Base-by-base conservation (phyloP, 2,329 filamentous ascomycete genomes). In the Sordariomycetes sp. region DNA sequence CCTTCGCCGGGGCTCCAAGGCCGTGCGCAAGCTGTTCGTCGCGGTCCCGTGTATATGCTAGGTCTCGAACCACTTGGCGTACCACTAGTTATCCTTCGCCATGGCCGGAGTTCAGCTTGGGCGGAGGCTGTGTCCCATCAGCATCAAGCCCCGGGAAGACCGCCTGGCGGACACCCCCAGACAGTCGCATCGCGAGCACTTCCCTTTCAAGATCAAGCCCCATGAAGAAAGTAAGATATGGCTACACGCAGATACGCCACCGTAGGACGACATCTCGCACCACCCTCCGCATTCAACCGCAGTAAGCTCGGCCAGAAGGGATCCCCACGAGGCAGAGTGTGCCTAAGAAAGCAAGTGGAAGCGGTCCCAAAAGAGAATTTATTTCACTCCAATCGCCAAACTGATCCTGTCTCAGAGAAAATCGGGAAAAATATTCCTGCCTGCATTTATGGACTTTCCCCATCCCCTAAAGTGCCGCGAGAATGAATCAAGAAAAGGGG, bases 401-500 rank as follows among this genome's bases (percentile, higher is more conserved):
- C 57, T 59, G 57, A 55, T 52, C 46, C 46, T 50, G 46, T 50
- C 46, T 50, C 53, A 59, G 54, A 51, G 32, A 40, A 53, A 53
- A 54, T 37, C 22, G 22, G 32, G 14, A 7, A 40, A 40, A 20
- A 14, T 20, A 57, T 59, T 63, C 65, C 64, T 67, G 66, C 64
- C 65, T 64, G 64, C 64, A 65, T 68, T 65, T 66, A 65, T 66
- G 64, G 57, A 66, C 62, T 63, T 64, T 61, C 64, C 66, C 46
- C 32, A 24, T 24, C 24, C 34, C 40, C 37, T 20, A 61, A 64
- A 65, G 62, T 62, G 65, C 66, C 67, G 65, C 61, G 64, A 64
- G 61, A 64, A 64, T 51, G 58, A 63, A 64, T 59, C 53, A 54
- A 59, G 52, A 52, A 50, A 57, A 46, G 34, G 51, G 37, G 37